Evolutionary conservation across 2,329 filamentous ascomycete species (phyloP).

Genomic region (Pseudogymnoascus sp.): DNA sequence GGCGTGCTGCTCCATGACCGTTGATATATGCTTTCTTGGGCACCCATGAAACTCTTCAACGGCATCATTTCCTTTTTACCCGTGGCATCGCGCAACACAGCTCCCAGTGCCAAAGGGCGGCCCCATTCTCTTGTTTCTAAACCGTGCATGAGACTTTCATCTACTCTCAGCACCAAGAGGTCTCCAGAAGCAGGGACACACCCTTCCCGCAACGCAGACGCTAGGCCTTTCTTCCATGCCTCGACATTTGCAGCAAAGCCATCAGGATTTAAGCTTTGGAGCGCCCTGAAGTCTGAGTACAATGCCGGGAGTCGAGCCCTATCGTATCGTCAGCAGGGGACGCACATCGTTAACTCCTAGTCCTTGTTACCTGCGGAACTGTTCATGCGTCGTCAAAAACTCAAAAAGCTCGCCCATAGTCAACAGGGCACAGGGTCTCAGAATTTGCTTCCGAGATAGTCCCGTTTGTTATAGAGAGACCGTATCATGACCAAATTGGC

Average conservation of each 20-base stretch:
- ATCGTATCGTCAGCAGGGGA: conserved; percentile 1
- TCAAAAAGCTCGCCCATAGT: conserved; percentile 62
- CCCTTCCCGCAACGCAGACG: conserved; percentile 60
- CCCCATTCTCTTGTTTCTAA: conserved; percentile 75
- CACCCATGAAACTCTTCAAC: conserved; percentile 57
- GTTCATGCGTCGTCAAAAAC: conserved; percentile 55
- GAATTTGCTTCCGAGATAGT: not conserved
- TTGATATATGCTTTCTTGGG: conserved; percentile 65
- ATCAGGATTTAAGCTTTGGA: conserved; percentile 72
- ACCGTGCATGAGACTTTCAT: conserved; percentile 59
- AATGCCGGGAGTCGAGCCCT: conserved; percentile 75
- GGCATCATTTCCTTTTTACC: conserved; percentile 62
- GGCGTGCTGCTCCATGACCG: conserved; percentile 56
- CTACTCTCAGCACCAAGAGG: conserved; percentile 46
- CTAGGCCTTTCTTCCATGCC: conserved; percentile 71
- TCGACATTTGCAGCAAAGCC: conserved; percentile 73
- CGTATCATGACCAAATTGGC: not conserved
- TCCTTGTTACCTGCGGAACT: conserved; percentile 48
- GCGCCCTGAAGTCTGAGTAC: conserved; percentile 77
- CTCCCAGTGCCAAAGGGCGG: conserved; percentile 69
- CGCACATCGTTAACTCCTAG: not conserved
- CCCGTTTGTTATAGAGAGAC: not conserved
- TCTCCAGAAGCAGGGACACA: conserved; percentile 36
- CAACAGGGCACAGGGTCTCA: conserved; percentile 9
- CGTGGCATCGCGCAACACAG: conserved; percentile 70